Base-by-base conservation (phyloP, 2,329 filamentous ascomycete genomes). In the Fusarium pseudograminearum region DNA sequence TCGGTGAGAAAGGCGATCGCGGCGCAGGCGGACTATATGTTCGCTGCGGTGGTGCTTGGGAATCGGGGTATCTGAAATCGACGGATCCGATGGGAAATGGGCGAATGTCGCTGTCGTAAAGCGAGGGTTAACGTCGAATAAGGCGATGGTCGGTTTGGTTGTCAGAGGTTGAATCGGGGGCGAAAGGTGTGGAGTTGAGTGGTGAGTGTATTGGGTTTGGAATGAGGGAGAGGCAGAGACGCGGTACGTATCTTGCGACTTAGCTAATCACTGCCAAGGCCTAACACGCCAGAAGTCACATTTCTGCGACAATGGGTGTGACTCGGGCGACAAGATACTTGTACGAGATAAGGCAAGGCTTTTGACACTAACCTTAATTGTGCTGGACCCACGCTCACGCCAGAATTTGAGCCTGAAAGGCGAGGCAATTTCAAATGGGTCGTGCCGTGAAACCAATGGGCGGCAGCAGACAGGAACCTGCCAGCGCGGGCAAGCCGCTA, bases 371-470 rank as follows among this genome's bases (percentile, higher is more conserved):
- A 22, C 48, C 24, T 11, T 20, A 28, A 20, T 20, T 3, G 48
- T 30, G 22, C 31, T 41, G 40, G 48, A 10, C 18, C 16, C 5
- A 10, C 20, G 9, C 24, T 28, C 34, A 12, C 56, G 45, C 51
- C 28, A 44, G 33, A 56, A 48, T 73, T 74, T 63, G 62, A 61
- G 76, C 76, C 76, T 78, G 76, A 78, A 76, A 77, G 67, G 72
- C 75, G 65, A 78, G 76, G 76, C 76, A 77, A 65, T 60, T 60
- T 61, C 42, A 62, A 52, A 56, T 53, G 62, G 48, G 41, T 50
- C 47, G 59, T 41, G 33, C 42, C 38, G 55, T 57, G 42, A 61
- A 51, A 38, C 63, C 68, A 57, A 66, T 66, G 60, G 65, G 38
- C 31, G 40, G 31, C 44, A 33, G 16, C 58, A 58, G 59, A 24